A percentile compares a stretch with the other conserved stretches of the same genome.
Conservation (phyloP, 129 eudicot genomes). For the Tagetes patula region DNA sequence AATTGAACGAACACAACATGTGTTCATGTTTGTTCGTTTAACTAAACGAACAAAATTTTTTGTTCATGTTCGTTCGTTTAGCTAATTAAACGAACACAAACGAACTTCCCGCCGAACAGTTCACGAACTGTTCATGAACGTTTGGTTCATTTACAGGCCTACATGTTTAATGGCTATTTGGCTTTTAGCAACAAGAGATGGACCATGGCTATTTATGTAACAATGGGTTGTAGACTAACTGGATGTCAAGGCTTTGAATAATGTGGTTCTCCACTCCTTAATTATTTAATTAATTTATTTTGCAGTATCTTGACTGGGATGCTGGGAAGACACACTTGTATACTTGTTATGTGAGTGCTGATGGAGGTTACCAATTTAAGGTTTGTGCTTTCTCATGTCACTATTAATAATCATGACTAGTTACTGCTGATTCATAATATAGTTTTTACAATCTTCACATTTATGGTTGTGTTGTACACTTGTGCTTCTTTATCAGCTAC, state of each 20-base stretch:
- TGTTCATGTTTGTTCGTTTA: too few relatives aligned
- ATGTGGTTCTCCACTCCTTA: not conserved
- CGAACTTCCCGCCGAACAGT: too few relatives aligned
- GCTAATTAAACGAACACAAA: too few relatives aligned
- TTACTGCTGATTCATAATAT: not conserved
- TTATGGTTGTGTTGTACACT: too few relatives aligned
- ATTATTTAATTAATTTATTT: not conserved
- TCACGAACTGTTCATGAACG: too few relatives aligned
- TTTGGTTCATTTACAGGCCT: too few relatives aligned
- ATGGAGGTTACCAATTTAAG: constrained; percentile 46
- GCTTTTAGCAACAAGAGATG: not conserved
- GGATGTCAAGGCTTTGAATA: not conserved
- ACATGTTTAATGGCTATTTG: too few relatives aligned
- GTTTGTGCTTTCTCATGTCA: constrained; percentile 27
- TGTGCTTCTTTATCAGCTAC: not conserved
- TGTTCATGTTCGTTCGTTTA: too few relatives aligned
- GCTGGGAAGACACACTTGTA: constrained; percentile 41
- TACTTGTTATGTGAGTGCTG: constrained; percentile 42
- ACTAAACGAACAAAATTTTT: too few relatives aligned
- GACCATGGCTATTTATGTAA: not conserved
- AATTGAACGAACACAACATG: too few relatives aligned
- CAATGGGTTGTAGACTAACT: not conserved
- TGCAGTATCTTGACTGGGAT: constrained; percentile 58
- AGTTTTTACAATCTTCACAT: not conserved
- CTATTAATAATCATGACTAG: not conserved